phyloP scores from a whole-genome alignment of 192 early-diverging fungal species.

The Hyaloraphidium curvatum region DNA sequence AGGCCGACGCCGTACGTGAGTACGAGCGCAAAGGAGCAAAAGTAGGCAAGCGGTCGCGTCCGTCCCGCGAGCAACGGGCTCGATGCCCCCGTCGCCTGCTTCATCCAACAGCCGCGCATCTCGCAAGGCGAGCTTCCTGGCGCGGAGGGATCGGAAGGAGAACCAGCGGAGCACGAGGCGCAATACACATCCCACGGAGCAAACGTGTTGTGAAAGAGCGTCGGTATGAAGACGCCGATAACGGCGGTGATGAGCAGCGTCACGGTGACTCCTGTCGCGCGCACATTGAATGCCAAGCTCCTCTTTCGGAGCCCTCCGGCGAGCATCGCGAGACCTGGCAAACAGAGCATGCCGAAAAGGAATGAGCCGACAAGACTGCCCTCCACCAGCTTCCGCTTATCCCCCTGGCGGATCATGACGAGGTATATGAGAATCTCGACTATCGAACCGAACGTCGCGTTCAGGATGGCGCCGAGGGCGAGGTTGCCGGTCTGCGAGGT shows the following conservation, averaged over 20 bases:
- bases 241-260: constrained; percentile 90
- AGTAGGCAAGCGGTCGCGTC: not conserved
- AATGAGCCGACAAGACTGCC: constrained; percentile 84
- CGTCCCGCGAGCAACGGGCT: no score
- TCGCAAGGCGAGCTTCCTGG: no score
- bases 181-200: constrained; percentile 50
- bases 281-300: constrained; percentile 88
- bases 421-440: not conserved
- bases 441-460: constrained; percentile 68
- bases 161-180: constrained; percentile 65
- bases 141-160: no score
- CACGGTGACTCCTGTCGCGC: constrained; percentile 83
- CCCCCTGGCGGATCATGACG: constrained; percentile 9
- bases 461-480: constrained; percentile 86
- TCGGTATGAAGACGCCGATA: constrained; percentile 81
- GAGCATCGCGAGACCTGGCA: constrained; percentile 91
- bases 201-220: constrained; percentile 82
- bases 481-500: constrained; percentile 75
- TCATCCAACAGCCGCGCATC: no score
- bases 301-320: constrained; percentile 74
- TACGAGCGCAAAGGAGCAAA: not conserved
- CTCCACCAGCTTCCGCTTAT: constrained; percentile 70
- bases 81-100: no score
- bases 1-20: constrained; percentile 75
- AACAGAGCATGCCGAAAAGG: constrained; percentile 64